These are phyloP conservation scores for Prorocentrum cordatum DNA, from an alignment of 169 alveolate species.

Conservation along the genomic window DNA sequence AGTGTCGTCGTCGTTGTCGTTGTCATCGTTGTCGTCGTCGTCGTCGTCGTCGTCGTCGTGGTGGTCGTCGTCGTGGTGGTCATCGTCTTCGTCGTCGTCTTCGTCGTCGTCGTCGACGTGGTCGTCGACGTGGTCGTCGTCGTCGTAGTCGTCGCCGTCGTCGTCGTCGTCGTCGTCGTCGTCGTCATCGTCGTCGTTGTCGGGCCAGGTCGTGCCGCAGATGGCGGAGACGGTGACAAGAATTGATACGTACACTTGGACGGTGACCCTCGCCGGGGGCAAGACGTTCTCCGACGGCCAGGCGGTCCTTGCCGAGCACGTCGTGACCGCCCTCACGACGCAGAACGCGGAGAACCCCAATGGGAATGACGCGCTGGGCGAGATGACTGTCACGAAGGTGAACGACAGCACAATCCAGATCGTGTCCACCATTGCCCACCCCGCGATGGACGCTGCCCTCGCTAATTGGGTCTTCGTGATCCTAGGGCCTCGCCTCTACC, in stretches of 20 bases:
- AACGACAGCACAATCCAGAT: not conserved
- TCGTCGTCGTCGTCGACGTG: too few relatives aligned
- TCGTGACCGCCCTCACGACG: not conserved
- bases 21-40: too few relatives aligned
- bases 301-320: not conserved
- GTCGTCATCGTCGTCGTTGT: too few relatives aligned
- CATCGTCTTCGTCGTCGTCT: too few relatives aligned
- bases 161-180: too few relatives aligned
- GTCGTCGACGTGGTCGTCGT: too few relatives aligned
- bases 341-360: not conserved
- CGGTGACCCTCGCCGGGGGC: not conserved
- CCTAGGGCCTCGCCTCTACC: too few relatives aligned
- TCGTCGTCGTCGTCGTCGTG: too few relatives aligned
- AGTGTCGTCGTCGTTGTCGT: too few relatives aligned
- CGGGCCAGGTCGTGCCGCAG: constrained; percentile 5
- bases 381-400: not conserved
- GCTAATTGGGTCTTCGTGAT: not conserved
- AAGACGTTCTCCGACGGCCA: not conserved
- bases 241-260: not conserved
- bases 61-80: too few relatives aligned
- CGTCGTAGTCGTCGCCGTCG: too few relatives aligned
- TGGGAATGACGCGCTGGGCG: not conserved
- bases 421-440: not conserved
- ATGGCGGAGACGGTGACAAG: not conserved
- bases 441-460: constrained; percentile 5